Evolutionary conservation across 495 filamentous ascomycete species (phyloP), one percentile per base, ranked within the genome.

Genomic region (Entonaema liquescens): DNA sequence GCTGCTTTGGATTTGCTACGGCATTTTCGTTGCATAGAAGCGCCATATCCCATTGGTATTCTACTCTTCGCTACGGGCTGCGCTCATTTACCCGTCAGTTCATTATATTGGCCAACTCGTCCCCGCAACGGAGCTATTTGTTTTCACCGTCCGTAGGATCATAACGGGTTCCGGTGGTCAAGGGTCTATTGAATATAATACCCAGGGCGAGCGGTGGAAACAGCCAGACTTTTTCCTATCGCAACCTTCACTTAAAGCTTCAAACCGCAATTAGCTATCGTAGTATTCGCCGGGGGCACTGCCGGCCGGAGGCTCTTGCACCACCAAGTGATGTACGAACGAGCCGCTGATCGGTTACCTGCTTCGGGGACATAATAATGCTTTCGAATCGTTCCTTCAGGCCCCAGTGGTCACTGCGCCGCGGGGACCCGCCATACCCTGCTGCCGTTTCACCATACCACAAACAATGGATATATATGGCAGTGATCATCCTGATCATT

Each of bases 401-500:
- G 61, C 58, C 56, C 56, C 58, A 65, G 57, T 50, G 55, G 59
- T 44, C 57, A 62, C 65, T 70, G 66, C 62, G 71, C 71, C 71
- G 71, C 66, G 71, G 65, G 61, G 66, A 62, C 57, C 53, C 71
- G 53, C 66, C 50, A 26, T 64, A 71, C 62, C 68, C 47, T 72
- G 44, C 26, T 72, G 35, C 19, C 53, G 60, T 66, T 73, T 72
- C 70, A 64, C 74, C 63, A n/a, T 65, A 66, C 61, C 65, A 74
- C 74, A 70, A 64, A 53, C 70, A 53, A 35, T 68, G 68, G 62
- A 72, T 72, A 65, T 60, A 72, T 67, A 79, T 76, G 77, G 64
- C 70, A 65, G 64, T 74, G 49, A 68, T 81, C 62, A 31, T 82
- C 63, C 60, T 77, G 35, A 61, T 81, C 61, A 60, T 82, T 59